Evolutionary conservation across 805 yeast species (phyloP), one percentile per base, ranked within the genome.

Genomic region (Kazachstania taianensis): DNA sequence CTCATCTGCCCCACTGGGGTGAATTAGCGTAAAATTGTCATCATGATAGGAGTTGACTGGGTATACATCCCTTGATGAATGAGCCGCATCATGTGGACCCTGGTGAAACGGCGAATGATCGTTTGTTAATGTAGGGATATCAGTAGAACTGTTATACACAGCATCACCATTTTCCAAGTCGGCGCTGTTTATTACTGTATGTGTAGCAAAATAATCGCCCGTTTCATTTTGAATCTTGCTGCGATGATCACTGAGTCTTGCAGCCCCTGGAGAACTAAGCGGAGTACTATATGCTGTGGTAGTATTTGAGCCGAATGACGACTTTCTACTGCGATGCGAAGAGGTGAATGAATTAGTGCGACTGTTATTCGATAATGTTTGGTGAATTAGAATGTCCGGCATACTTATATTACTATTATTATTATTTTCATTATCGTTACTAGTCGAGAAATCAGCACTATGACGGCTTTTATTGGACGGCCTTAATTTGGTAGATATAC

Each of bases 211-310:
- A 22, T 31, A 31, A 22, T 31, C 33, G 16, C 18, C 33, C 15
- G 18, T 13, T 31, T 31, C 33, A 13, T 9, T 12, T 14, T 18
- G 28, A 6, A 12, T 22, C 16, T 31, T 31, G 24, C 16, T 31
- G 16, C 12, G 20, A 15, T 31, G 25, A 20, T 32, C 33, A 32
- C 8, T 28, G 13, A n/a, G 18, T n/a, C 9, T 23, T 12, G 5
- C 17, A 23, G 49, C 36, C 1, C 57, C 61, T 7, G 53, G 61
- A 19, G 55, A 61, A 40, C 51, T 53, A 38, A 52, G 39, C 17
- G 56, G 66, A 18, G 57, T 58, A 36, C 51, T 50, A 31, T 50
- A 55, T 13, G 56, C 51, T 13, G 58, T 49, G 26, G 50, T 50
- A 13, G 50, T 48, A 18, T 47, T 42, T 9, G 58, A 50, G 9